Conservation (phyloP, 495 filamentous ascomycete species). For the Arthonia radiata region DNA sequence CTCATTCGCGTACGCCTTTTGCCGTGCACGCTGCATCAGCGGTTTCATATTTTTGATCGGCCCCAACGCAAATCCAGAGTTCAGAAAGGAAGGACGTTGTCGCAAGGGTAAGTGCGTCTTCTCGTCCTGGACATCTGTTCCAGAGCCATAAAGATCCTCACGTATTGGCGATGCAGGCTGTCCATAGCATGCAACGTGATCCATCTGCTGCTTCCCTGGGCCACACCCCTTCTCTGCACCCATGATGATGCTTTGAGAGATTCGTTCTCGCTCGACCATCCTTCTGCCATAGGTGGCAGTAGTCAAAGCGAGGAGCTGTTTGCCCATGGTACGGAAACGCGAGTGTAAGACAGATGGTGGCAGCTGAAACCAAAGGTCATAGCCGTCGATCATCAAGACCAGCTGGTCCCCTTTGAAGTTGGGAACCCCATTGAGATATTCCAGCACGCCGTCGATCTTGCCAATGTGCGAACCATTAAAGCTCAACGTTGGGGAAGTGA, state of each 20-base stretch:
- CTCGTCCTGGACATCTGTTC: conserved; percentile 26
- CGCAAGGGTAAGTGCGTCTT: too few species aligned
- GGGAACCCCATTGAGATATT: too few species aligned
- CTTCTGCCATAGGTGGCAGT: conserved; percentile 19
- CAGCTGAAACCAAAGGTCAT: conserved; percentile 36
- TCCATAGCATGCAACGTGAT: conserved; percentile 26
- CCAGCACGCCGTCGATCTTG: too few species aligned
- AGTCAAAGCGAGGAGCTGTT: too few species aligned
- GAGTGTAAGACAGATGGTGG: conserved; percentile 30
- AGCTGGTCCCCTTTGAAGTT: conserved; percentile 33
- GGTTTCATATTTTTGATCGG: too few species aligned
- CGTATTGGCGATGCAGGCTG: conserved; percentile 30
- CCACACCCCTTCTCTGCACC: conserved; percentile 34
- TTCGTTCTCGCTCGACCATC: conserved; percentile 18
- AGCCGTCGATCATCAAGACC: conserved; percentile 31
- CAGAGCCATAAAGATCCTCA: conserved; percentile 29
- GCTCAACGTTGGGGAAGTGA: too few species aligned
- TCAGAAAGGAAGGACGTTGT: too few species aligned
- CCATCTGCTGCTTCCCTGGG: conserved; percentile 17
- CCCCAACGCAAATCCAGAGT: too few species aligned
- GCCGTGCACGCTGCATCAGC: too few species aligned
- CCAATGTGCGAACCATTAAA: too few species aligned
- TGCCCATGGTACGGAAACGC: conserved; percentile 25
- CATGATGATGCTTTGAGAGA: conserved; percentile 31
- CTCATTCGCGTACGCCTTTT: too few species aligned